These are phyloP conservation scores for Cytospora leucostoma DNA, from an alignment of 2,329 filamentous ascomycete genomes.

Conservation along the genomic window DNA sequence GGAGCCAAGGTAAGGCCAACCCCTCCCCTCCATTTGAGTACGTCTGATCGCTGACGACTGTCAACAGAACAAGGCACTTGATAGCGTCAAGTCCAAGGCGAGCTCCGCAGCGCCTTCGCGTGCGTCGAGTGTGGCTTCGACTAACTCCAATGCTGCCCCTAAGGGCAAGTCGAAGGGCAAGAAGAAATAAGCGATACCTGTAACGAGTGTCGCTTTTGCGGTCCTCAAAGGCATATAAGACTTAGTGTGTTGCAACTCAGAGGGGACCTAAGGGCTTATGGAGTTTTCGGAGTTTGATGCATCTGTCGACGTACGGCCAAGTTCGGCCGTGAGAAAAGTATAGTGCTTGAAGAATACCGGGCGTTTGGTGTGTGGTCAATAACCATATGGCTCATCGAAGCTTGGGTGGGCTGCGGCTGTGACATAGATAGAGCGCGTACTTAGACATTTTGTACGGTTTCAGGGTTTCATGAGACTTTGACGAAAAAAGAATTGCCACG, in stretches of 20 bases:
- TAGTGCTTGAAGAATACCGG: slow-evolving; percentile 9
- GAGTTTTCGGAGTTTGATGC: slow-evolving; percentile 21
- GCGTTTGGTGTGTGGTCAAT: slow-evolving; percentile 18
- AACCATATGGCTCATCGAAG: slow-evolving; percentile 11
- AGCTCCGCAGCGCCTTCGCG: slow-evolving; percentile 78
- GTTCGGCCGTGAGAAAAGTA: slow-evolving; percentile 11
- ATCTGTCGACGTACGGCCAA: background rate
- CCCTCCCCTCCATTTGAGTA: slow-evolving; percentile 17
- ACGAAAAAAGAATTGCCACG: slow-evolving; percentile 12
- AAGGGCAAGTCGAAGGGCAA: slow-evolving; percentile 52
- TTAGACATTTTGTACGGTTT: slow-evolving; percentile 14
- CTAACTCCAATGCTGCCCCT: slow-evolving; percentile 55
- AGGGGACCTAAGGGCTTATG: background rate
- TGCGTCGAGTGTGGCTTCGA: slow-evolving; percentile 85
- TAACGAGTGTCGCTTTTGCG: background rate
- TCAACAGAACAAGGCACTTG: slow-evolving; percentile 84
- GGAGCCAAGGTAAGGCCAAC: slow-evolving; percentile 72
- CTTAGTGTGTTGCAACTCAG: background rate
- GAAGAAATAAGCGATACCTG: slow-evolving; percentile 47
- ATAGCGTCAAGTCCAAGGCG: slow-evolving; percentile 82
- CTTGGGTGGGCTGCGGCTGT: slow-evolving; percentile 6
- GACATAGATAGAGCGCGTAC: slow-evolving; percentile 8
- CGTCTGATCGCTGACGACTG: slow-evolving; percentile 7
- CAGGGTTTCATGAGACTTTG: background rate
- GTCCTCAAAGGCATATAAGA: background rate